Base-by-base conservation (phyloP, 768 basidiomycete genomes). In the Dentipellis fragilis region DNA sequence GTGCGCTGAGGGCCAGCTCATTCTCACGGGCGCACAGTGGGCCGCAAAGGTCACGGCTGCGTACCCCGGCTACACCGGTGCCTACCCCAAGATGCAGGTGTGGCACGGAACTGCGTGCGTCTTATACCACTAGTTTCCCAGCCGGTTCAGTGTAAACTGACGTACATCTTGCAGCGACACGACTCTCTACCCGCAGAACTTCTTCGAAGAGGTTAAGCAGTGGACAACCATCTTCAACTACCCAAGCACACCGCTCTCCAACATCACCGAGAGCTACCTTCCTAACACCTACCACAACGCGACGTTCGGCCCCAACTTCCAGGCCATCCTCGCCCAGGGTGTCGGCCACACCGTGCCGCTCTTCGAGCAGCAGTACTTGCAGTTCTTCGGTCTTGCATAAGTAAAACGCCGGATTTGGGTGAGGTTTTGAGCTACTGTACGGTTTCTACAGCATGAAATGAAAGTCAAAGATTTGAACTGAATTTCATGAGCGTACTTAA, bases 181-280 rank as follows among this genome's bases (percentile, higher is more conserved):
- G 12, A 78, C 76, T 2, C 71, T 81, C 51, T 74, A 72, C 67
- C 73, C 72, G 47, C 66, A 71, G 52, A 80, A 80, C 70, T 79
- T 74, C 63, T 67, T 60, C 23, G 76, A 81, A 65, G 76, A 72
- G 51, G 69, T 80, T 61, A 77, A 78, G 63, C 71, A 81, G 61
- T 81, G 80, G 80, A 78, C 77, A 34, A 79, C 76, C 58, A 72
- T 82, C 45, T 77, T 80, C 58, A 74, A 75, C 6, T 71, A 73
- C 61, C 69, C 69, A 55, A 62, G 62, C 37, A 78, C 76, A 5
- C 70, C 79, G 1, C 65, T 19, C 19, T 45, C 71, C 8, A 65
- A 59, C 59, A 51, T 60, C 46, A 72, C 68, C 49, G 65, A 69
- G 52, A 60, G 67, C 45, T 76, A 76, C 63, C 72, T 70, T 21